Evolutionary conservation across 768 basidiomycete genomes (phyloP).

Genomic region (Phylloporus scabripes): DNA sequence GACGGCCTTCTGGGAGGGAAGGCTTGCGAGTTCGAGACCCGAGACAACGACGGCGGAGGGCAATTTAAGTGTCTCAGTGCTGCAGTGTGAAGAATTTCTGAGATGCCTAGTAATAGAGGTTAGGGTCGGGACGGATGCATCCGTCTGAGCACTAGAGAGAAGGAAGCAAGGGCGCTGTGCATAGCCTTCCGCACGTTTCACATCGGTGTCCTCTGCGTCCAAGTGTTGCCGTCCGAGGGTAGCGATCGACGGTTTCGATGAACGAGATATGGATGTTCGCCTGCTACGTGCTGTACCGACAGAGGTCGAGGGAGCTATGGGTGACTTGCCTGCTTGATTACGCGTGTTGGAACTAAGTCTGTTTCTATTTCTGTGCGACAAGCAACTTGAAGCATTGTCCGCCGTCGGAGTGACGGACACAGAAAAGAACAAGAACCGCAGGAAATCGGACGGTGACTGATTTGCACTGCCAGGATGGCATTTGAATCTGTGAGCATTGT

Average conservation of each 20-base stretch:
- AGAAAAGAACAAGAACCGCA: conserved; percentile 37
- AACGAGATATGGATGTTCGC: conserved; percentile 22
- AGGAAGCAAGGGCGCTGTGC: conserved; percentile 10
- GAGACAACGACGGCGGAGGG: conserved; percentile 64
- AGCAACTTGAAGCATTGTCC: conserved; percentile 9
- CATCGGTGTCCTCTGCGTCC: conserved; percentile 10
- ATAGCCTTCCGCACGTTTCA: background rate
- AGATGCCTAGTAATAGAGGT: conserved; percentile 10
- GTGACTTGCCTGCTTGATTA: conserved; percentile 15
- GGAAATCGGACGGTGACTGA: conserved; percentile 24
- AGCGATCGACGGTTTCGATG: conserved; percentile 14
- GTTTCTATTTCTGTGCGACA: conserved; percentile 16
- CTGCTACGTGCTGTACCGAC: conserved; percentile 23
- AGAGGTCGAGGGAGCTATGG: conserved; percentile 12
- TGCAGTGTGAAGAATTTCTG: conserved; percentile 13
- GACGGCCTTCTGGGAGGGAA: conserved; percentile 54
- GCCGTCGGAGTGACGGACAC: conserved; percentile 15
- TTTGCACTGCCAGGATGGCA: conserved; percentile 29
- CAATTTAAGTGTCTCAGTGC: conserved; percentile 26
- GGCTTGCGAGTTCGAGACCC: conserved; percentile 58
- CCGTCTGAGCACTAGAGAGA: conserved; percentile 10
- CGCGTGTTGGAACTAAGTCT: conserved; percentile 19
- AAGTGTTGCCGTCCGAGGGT: conserved; percentile 13
- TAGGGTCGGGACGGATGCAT: conserved; percentile 12
- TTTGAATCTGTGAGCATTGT: conserved; percentile 52